These are phyloP conservation scores for Aspergillus tamarii DNA, from an alignment of 2,329 filamentous ascomycete species.

Conservation along the genomic window DNA sequence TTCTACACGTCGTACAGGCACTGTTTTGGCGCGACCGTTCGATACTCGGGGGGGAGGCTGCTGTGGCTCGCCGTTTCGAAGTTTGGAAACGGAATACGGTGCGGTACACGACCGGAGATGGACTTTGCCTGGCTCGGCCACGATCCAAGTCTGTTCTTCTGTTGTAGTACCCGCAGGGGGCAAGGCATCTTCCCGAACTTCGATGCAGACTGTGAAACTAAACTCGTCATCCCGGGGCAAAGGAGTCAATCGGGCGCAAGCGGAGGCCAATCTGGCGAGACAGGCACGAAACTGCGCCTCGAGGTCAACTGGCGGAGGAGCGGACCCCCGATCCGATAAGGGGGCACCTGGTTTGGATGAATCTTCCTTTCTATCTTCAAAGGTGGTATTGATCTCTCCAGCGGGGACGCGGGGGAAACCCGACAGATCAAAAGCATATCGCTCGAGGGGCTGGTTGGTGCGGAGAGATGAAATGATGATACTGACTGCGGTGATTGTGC, in stretches of 20 bases:
- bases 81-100: constrained; percentile 43
- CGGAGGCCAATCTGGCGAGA: constrained; percentile 47
- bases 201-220: constrained; percentile 54
- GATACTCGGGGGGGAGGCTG: constrained; percentile 37
- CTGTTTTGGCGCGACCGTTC: constrained; percentile 58
- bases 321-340: constrained; percentile 30
- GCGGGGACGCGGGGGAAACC: constrained; percentile 55
- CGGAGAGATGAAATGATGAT: constrained; percentile 59
- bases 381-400: constrained; percentile 54
- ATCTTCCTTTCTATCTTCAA: constrained; percentile 48
- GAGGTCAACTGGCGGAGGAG: constrained; percentile 44
- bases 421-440: constrained; percentile 64
- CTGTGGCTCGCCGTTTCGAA: constrained; percentile 40
- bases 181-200: constrained; percentile 50
- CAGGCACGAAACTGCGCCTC: constrained; percentile 55
- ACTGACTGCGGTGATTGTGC: constrained; percentile 57
- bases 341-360: constrained; percentile 34
- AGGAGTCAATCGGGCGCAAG: constrained; percentile 47
- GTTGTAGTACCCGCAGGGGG: constrained; percentile 50
- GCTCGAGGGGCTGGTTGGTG: constrained; percentile 58
- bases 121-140: constrained; percentile 55
- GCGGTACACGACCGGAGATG: constrained; percentile 44
- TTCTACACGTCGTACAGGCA: constrained; percentile 65
- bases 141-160: constrained; percentile 63
- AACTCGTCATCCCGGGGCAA: constrained; percentile 52